phyloP scores from a whole-genome alignment of 768 basidiomycete species.

The Saitozyma sp. region DNA sequence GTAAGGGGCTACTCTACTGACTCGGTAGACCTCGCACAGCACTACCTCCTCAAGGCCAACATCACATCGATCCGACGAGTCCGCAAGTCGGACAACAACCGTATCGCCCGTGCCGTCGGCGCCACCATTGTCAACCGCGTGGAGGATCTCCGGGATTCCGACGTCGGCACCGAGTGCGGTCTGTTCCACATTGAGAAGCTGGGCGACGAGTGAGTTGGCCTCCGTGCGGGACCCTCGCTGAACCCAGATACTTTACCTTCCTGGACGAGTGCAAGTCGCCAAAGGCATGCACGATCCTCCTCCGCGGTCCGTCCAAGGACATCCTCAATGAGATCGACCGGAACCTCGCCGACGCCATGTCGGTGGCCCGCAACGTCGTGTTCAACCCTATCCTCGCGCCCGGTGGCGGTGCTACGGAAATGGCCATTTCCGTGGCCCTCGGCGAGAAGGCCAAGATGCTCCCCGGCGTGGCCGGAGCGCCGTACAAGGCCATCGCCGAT shows the following conservation, averaged over 20 bases:
- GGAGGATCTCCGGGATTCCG: constrained; percentile 87
- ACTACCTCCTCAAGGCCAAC: constrained; percentile 79
- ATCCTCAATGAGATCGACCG: constrained; percentile 97
- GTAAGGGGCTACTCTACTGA: background rate
- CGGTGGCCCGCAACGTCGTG: constrained; percentile 92
- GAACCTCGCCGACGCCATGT: constrained; percentile 96
- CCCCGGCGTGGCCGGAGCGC: constrained; percentile 86
- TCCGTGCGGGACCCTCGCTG: no score
- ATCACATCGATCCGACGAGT: constrained; percentile 95
- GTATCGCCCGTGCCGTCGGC: constrained; percentile 90
- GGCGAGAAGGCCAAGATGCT: constrained; percentile 68
- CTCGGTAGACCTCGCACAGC: constrained; percentile 80
- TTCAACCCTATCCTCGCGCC: constrained; percentile 94
- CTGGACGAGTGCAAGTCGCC: constrained; percentile 84
- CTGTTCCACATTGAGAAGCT: constrained; percentile 97
- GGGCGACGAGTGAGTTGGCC: constrained; percentile 70
- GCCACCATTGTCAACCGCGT: constrained; percentile 96
- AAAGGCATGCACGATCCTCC: constrained; percentile 96
- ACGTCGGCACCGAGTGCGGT: constrained; percentile 90
- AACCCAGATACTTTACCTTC: constrained; percentile 78
- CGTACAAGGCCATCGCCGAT: constrained; percentile 87
- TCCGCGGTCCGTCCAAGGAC: constrained; percentile 96
- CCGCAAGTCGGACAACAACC: constrained; percentile 98
- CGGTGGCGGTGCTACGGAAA: constrained; percentile 96
- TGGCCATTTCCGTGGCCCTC: constrained; percentile 90